Evolutionary conservation across 2,329 filamentous ascomycete genomes (phyloP).

Genomic region (Colletotrichum magnum): DNA sequence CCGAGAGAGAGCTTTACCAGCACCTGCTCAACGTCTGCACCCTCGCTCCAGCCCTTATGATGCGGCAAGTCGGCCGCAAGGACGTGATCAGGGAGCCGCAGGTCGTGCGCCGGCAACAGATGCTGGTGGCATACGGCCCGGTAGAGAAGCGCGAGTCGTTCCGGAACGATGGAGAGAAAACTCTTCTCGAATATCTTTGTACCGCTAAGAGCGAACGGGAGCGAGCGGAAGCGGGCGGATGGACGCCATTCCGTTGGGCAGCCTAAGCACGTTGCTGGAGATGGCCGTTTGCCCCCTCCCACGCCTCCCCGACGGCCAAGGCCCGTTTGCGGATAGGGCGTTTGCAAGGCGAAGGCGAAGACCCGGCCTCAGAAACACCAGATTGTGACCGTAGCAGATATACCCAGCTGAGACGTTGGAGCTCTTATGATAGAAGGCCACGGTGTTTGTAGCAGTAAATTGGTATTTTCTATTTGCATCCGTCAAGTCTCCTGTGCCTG

Average conservation of each 20-base stretch:
- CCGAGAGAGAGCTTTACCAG: conserved; percentile 49
- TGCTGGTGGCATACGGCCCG: conserved; percentile 56
- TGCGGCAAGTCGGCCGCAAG: conserved; percentile 53
- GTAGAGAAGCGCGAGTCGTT: conserved; percentile 50
- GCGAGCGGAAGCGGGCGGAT: conserved; percentile 32
- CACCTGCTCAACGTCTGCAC: conserved; percentile 53
- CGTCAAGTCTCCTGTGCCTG: too few species aligned
- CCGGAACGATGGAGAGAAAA: conserved; percentile 46
- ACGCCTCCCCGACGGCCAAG: not conserved
- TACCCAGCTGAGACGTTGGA: too few species aligned
- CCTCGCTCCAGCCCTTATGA: conserved; percentile 52
- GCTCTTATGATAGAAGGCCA: too few species aligned
- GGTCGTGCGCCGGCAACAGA: conserved; percentile 54
- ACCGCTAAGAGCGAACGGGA: conserved; percentile 42
- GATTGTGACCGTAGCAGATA: too few species aligned
- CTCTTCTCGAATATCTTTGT: conserved; percentile 50
- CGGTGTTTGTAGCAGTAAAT: too few species aligned
- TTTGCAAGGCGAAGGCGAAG: too few species aligned
- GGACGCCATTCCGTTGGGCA: conserved; percentile 36
- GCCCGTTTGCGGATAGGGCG: not conserved
- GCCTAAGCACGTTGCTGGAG: conserved; percentile 1
- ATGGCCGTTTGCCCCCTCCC: too few species aligned
- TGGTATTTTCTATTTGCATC: too few species aligned
- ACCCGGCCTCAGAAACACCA: too few species aligned
- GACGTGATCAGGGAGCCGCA: conserved; percentile 51